Conservation (phyloP, 352 stramenopile species). For the Pythium angustatum region DNA sequence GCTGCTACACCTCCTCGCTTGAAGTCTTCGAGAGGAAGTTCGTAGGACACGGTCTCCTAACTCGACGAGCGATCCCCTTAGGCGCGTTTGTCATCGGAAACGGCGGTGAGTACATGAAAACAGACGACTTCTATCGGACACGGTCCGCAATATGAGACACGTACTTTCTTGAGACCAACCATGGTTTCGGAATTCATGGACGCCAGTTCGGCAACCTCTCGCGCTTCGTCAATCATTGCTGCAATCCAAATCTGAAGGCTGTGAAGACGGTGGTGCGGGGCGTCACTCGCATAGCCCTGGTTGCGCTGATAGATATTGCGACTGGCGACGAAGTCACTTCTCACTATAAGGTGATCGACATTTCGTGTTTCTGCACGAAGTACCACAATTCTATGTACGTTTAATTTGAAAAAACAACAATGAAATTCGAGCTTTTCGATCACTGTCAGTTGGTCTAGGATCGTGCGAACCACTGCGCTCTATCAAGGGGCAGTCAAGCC, state of each 20-base stretch:
- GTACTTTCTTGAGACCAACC: background rate
- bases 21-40: background rate
- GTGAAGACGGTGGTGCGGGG: background rate
- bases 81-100: background rate
- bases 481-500: too few species aligned
- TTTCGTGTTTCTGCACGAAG: background rate
- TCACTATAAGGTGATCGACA: background rate
- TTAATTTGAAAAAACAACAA: too few species aligned
- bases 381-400: too few species aligned
- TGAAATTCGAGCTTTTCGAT: too few species aligned
- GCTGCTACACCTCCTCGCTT: too few species aligned
- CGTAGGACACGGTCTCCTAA: background rate
- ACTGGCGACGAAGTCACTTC: background rate
- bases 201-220: background rate
- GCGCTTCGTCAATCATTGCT: slow-evolving; percentile 1
- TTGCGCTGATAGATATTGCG: background rate
- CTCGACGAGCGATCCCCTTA: background rate
- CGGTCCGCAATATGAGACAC: background rate
- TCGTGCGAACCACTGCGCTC: too few species aligned
- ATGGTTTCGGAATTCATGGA: background rate
- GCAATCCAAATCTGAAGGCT: background rate
- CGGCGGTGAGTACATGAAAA: background rate
- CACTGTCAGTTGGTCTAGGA: too few species aligned
- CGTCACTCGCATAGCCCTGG: background rate
- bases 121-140: background rate